Evolutionary conservation across 2,329 filamentous ascomycete genomes (phyloP).

Genomic region (Chrysoporthe cubensis): DNA sequence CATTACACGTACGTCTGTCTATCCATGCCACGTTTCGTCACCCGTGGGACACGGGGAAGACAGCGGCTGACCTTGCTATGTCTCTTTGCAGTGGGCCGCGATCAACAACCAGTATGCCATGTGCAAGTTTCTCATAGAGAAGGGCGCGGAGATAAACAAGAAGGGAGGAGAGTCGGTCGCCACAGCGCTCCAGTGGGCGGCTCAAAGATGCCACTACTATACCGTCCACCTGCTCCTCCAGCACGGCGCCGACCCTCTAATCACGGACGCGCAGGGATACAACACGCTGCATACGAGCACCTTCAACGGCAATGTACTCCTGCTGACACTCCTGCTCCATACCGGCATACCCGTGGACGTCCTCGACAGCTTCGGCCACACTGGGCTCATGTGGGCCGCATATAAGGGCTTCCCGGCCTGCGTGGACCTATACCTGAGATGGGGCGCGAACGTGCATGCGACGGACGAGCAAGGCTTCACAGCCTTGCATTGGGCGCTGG

Average conservation of each 20-base stretch:
- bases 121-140: conserved; percentile 88
- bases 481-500: conserved; percentile 92
- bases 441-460: conserved; percentile 92
- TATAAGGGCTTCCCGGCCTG: conserved; percentile 96
- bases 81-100: conserved; percentile 78
- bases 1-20: conserved; percentile 75
- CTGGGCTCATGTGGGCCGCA: conserved; percentile 96
- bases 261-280: conserved; percentile 94
- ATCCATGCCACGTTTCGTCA: background rate
- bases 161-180: conserved; percentile 95
- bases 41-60: conserved; percentile 21
- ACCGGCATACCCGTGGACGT: conserved; percentile 95
- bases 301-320: conserved; percentile 92
- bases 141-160: conserved; percentile 87
- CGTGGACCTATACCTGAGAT: conserved; percentile 89
- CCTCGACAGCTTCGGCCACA: conserved; percentile 87
- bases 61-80: conserved; percentile 4
- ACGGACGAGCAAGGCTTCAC: conserved; percentile 92
- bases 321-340: conserved; percentile 87
- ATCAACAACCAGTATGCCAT: conserved; percentile 99
- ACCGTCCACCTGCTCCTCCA: conserved; percentile 90
- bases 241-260: conserved; percentile 87
- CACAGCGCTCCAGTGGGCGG: conserved; percentile 95
- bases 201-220: conserved; percentile 95
- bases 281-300: conserved; percentile 97